Percentiles rank a stretch among this genome's conserved stretches.
phyloP scores from a whole-genome alignment of 164 flowering plant species.

The Chimonanthus praecox region DNA sequence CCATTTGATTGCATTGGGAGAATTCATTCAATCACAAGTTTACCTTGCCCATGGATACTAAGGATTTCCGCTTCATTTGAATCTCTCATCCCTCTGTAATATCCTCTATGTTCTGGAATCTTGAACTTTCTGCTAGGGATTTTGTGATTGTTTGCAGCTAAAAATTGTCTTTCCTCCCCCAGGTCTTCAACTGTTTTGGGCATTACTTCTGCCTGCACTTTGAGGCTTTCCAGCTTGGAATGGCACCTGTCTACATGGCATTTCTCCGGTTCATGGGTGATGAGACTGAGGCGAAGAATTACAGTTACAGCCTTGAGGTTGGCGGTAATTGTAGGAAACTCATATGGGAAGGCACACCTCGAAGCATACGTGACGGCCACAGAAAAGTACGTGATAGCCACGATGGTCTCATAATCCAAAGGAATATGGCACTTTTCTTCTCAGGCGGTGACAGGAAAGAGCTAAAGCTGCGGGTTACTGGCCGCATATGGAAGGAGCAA shows the following conservation, averaged over 20 bases:
- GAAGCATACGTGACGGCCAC: conserved; percentile 62
- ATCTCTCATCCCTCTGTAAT: too few relatives aligned
- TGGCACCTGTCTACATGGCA: conserved; percentile 71
- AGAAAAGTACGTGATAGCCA: conserved; percentile 55
- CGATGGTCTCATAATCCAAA: conserved; percentile 54
- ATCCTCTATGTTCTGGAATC: too few relatives aligned
- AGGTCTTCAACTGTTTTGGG: conserved; percentile 61
- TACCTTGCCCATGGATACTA: too few relatives aligned
- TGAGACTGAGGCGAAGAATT: conserved; percentile 44
- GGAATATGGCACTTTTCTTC: conserved; percentile 57
- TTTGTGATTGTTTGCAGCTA: too few relatives aligned
- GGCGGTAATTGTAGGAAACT: conserved; percentile 54
- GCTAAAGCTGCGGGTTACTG: conserved; percentile 52
- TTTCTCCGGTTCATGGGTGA: conserved; percentile 72
- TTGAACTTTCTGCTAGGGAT: too few relatives aligned
- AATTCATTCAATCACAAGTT: too few relatives aligned
- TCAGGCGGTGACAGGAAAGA: conserved; percentile 57
- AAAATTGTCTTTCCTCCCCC: conserved; percentile 3
- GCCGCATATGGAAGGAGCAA: conserved; percentile 60
- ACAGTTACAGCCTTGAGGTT: conserved; percentile 50
- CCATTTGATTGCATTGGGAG: too few relatives aligned
- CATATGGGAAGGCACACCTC: conserved; percentile 56
- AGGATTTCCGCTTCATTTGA: too few relatives aligned
- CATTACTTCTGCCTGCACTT: conserved; percentile 58
- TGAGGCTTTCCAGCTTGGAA: conserved; percentile 59